A percentile compares a stretch with the other conserved stretches of the same genome.
phyloP scores from a whole-genome alignment of 192 early-diverging fungal genomes.

The Backusella parvicylindrica region DNA sequence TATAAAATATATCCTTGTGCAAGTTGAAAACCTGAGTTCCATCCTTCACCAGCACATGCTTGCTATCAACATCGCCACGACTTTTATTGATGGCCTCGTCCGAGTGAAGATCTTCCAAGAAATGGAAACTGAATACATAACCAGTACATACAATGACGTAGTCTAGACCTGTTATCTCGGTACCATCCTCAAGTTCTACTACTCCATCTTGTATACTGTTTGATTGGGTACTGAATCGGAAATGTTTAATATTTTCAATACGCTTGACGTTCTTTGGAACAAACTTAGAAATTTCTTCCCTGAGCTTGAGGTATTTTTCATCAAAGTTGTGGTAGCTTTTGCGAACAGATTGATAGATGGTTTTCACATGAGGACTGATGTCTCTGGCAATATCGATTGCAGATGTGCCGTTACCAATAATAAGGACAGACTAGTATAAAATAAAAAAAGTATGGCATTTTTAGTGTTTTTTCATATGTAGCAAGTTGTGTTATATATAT shows the following conservation, averaged over 20 bases:
- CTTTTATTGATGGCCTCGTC: conserved; percentile 21
- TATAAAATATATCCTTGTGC: conserved; percentile 37
- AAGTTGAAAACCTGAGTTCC: not conserved
- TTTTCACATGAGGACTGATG: conserved; percentile 23
- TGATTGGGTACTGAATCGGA: not conserved
- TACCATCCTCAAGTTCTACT: conserved; percentile 18
- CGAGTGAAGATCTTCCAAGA: conserved; percentile 46
- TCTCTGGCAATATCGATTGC: conserved; percentile 50
- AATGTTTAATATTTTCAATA: not conserved
- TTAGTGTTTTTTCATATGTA: not conserved
- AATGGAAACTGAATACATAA: conserved; percentile 59
- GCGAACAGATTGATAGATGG: conserved; percentile 38
- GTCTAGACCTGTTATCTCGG: conserved; percentile 36
- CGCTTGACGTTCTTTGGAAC: not conserved
- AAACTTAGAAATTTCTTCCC: not conserved
- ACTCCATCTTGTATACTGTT: not conserved
- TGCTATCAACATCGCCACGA: not conserved
- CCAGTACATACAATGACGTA: conserved; percentile 64
- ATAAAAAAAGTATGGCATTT: no score
- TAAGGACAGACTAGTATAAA: conserved; percentile 36
- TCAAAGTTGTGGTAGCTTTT: not conserved
- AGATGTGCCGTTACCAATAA: conserved; percentile 50
- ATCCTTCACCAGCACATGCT: not conserved
- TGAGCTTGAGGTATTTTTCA: not conserved
- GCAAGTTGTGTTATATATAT: no score